Conservation (phyloP, 495 filamentous ascomycete genomes). For the Talaromyces ruber region DNA sequence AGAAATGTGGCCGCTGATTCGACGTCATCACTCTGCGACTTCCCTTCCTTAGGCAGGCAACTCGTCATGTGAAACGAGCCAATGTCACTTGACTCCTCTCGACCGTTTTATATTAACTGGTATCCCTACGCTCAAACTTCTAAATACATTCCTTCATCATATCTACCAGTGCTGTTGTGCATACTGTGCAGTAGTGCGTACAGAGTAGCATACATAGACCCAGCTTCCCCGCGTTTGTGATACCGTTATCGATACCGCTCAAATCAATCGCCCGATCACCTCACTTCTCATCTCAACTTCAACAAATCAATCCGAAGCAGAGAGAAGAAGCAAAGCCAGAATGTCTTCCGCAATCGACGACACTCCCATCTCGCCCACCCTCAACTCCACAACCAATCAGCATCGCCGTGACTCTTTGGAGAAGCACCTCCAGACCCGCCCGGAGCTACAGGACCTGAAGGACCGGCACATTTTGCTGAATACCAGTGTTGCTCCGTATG, state of each 20-base stretch:
- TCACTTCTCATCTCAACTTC: background rate
- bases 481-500: constrained; percentile 61
- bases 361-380: constrained; percentile 34
- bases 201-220: background rate
- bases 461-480: constrained; percentile 65
- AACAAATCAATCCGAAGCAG: background rate
- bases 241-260: background rate
- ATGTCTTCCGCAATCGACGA: constrained; percentile 23
- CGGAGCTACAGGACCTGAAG: constrained; percentile 73
- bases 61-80: constrained; percentile 1
- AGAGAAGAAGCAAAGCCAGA: background rate
- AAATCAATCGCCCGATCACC: background rate
- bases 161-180: background rate
- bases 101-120: background rate
- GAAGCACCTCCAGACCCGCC: constrained; percentile 71
- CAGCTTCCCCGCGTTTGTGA: constrained; percentile 5
- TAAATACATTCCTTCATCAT: background rate
- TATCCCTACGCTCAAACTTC: background rate
- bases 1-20: background rate
- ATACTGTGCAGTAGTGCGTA: background rate
- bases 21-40: background rate
- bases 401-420: constrained; percentile 81
- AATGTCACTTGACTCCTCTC: background rate
- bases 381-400: constrained; percentile 38
- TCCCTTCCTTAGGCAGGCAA: background rate